Percentiles rank a stretch among this genome's conserved stretches.
phyloP scores from a whole-genome alignment of 1,139 yeast species.

The Yamadazyma triangularis region DNA sequence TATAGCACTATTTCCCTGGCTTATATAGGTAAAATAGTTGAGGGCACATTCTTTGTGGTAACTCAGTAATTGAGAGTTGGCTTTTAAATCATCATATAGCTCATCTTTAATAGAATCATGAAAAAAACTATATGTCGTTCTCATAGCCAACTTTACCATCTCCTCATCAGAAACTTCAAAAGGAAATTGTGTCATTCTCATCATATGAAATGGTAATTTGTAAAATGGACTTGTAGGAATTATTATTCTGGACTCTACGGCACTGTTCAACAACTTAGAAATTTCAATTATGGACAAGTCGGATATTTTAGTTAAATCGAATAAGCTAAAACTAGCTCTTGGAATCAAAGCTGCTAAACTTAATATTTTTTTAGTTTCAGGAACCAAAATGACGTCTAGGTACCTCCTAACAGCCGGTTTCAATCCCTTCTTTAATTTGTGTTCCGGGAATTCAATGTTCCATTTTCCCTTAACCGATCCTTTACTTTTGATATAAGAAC shows the following conservation, averaged over 20 bases:
- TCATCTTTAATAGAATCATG: conserved; percentile 33
- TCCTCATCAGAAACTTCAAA: conserved; percentile 34
- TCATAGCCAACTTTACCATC: conserved; percentile 32
- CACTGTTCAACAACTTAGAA: conserved; percentile 27
- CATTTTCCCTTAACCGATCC: conserved; percentile 9
- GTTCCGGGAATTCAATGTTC: conserved; percentile 4
- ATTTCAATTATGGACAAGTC: conserved; percentile 23
- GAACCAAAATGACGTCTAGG: not conserved
- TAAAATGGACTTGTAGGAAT: conserved; percentile 41
- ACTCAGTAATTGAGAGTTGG: conserved; percentile 22
- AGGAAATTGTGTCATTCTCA: conserved; percentile 18
- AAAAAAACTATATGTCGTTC: conserved; percentile 27
- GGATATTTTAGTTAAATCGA: conserved; percentile 40
- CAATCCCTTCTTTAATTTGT: not conserved
- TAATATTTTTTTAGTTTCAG: conserved; percentile 16
- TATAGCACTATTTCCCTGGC: conserved; percentile 19
- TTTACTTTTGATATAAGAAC: conserved; percentile 7
- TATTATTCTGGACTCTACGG: conserved; percentile 30
- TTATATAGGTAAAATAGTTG: conserved; percentile 20
- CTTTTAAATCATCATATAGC: conserved; percentile 22
- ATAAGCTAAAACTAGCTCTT: conserved; percentile 37
- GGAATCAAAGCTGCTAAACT: conserved; percentile 44
- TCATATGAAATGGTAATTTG: conserved; percentile 44
- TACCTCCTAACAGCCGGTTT: not conserved
- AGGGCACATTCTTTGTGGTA: conserved; percentile 43